Base-by-base conservation (phyloP, 129 eudicot genomes). In the Rutidosis leptorrhynchoides region DNA sequence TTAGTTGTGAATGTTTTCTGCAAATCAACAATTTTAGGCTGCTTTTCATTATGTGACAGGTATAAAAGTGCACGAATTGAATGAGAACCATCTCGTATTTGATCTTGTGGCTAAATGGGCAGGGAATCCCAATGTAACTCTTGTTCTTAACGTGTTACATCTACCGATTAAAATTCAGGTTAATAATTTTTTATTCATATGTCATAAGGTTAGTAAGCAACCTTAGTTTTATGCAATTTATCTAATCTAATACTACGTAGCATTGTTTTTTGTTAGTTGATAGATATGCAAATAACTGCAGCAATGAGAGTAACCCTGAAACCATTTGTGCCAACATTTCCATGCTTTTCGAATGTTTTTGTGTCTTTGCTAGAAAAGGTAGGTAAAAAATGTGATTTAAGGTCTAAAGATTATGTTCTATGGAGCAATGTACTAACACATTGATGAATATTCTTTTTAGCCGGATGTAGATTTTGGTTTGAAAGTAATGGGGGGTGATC, bases 301-400 rank as follows among this genome's bases (percentile, higher is more conserved):
- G 76, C 81, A 16, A 64, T 81, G 15, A 78, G 92, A 71, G 26
- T 85, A 4, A 66, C 71, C 53, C 59, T 88, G 74, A 82, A 78
- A 78, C 92, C 96, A 29, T 76, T 88, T 23, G 96, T 88, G 64
- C 89, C 96, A 27, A 78, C 92, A 40, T 78, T 88, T 78, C 96
- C 92, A 0, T 88, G 96, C 70, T 88, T 88, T 67, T 74, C 81
- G 20, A 88, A 74, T 72, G 67, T 79, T 26, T 9, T 68, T 2
- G 71, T 82, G n/a, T 82, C 92, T 33, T 53, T 88, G 48, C 76
- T 83, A 86, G 89, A 88, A 32, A 88, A 82, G 87, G 96, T 88
- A 17, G 48, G 12, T 52, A 52, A 26, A 37, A 11, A 58, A 28
- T 54, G 42, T 56, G 16, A 4, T 40, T 26, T 4, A n/a, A n/a